Percentiles rank a stretch among this genome's conserved stretches.
phyloP scores from a whole-genome alignment of 1,139 yeast genomes.

The Saccharomycopsis crataegensis region DNA sequence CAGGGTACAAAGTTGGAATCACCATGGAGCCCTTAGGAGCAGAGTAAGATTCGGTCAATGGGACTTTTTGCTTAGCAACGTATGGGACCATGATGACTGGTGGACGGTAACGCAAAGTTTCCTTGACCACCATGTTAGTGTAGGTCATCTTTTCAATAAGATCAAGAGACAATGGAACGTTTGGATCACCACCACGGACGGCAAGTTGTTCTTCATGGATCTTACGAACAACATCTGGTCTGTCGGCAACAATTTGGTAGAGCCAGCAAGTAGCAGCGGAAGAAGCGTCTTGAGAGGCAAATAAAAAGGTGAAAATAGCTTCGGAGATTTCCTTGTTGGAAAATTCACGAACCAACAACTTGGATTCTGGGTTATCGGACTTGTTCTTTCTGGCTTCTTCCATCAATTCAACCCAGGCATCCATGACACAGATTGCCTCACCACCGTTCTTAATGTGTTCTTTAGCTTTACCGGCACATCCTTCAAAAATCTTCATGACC shows the following conservation, averaged over 20 bases:
- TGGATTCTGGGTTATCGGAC: conserved; percentile 34
- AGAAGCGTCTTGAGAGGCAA: conserved; percentile 97
- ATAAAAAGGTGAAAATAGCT: conserved; percentile 90
- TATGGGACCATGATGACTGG: conserved; percentile 98
- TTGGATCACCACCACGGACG: conserved; percentile 73
- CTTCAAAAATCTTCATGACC: conserved; percentile 85
- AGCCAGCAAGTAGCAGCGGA: conserved; percentile 98
- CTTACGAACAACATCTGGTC: conserved; percentile 81
- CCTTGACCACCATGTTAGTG: conserved; percentile 86
- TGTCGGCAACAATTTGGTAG: conserved; percentile 90
- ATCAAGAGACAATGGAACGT: conserved; percentile 53
- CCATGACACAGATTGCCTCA: conserved; percentile 81
- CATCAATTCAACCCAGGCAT: conserved; percentile 89
- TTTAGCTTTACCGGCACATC: conserved; percentile 83
- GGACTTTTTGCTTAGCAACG: conserved; percentile 78
- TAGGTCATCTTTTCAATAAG: conserved; percentile 80
- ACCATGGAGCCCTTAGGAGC: conserved; percentile 98
- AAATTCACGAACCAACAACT: conserved; percentile 70
- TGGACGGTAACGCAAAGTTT: conserved; percentile 89
- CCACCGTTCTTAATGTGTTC: conserved; percentile 73
- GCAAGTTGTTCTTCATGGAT: conserved; percentile 85
- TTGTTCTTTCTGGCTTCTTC: conserved; percentile 52
- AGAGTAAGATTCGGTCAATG: conserved; percentile 72
- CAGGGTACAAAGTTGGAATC: conserved; percentile 90
- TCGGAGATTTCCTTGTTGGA: conserved; percentile 88